These are phyloP conservation scores for Phytopythium boreale DNA, from an alignment of 352 stramenopile species.

Conservation along the genomic window DNA sequence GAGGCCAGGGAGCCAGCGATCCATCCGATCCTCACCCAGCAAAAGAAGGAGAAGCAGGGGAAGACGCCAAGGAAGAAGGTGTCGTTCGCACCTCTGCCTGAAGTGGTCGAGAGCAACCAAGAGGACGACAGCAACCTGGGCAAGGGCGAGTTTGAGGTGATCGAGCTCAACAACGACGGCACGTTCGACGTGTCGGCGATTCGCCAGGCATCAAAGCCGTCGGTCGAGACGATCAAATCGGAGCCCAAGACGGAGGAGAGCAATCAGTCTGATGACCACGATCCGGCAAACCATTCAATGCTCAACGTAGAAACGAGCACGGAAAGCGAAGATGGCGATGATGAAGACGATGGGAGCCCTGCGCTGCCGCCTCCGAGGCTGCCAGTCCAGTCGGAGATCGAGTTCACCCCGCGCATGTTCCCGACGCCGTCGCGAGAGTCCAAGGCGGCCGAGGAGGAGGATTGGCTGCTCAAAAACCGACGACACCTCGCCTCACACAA, in stretches of 20 bases:
- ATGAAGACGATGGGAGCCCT: conserved; percentile 9
- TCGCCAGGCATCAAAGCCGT: neutral
- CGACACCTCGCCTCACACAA: conserved; percentile 76
- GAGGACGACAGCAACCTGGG: neutral
- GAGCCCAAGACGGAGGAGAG: conserved; percentile 7
- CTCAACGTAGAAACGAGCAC: conserved; percentile 3
- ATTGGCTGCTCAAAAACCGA: conserved; percentile 83
- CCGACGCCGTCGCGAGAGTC: conserved; percentile 77
- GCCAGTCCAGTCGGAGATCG: conserved; percentile 42
- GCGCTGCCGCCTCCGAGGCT: conserved; percentile 46
- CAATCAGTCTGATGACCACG: neutral
- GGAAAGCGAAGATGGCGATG: conserved; percentile 13
- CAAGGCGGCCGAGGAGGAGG: conserved; percentile 76
- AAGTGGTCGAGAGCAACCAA: conserved; percentile 9
- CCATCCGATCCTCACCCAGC: neutral
- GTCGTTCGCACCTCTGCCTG: conserved; percentile 28
- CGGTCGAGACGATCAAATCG: neutral
- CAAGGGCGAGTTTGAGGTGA: conserved; percentile 17
- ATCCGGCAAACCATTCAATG: neutral
- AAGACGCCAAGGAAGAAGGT: conserved; percentile 30
- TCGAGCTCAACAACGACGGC: conserved; percentile 53
- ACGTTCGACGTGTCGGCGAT: conserved; percentile 40
- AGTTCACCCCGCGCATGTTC: conserved; percentile 78
- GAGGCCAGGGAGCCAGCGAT: neutral
- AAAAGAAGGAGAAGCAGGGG: conserved; percentile 10